A percentile compares a stretch with the other conserved stretches of the same genome.
Evolutionary conservation across 192 early-diverging fungal genomes (phyloP).

Genomic region (Entomortierella lignicola): DNA sequence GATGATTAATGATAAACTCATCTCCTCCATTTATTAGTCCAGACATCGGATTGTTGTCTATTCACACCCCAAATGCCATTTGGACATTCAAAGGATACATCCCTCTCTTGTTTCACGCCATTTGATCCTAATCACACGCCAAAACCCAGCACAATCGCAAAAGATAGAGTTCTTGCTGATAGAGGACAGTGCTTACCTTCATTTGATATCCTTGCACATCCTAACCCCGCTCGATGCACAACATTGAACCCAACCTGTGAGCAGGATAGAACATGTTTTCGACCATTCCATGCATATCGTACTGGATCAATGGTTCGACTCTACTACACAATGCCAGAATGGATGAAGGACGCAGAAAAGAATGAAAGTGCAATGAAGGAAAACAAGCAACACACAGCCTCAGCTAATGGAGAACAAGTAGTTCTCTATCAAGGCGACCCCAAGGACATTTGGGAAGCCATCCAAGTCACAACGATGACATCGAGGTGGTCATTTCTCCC

Average conservation of each 20-base stretch:
- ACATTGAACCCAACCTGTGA: conserved; percentile 33
- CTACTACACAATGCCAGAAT: conserved; percentile 58
- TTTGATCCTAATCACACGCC: conserved; percentile 15
- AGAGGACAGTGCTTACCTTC: conserved; percentile 54
- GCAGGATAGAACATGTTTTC: conserved; percentile 55
- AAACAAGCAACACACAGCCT: not conserved
- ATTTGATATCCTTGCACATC: conserved; percentile 45
- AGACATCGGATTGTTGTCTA: conserved; percentile 66
- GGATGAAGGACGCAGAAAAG: conserved; percentile 11
- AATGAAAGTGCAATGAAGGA: conserved; percentile 9
- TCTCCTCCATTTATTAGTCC: conserved; percentile 3
- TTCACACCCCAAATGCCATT: conserved; percentile 65
- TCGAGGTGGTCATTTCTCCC: conserved; percentile 69
- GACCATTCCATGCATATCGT: conserved; percentile 63
- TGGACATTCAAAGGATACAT: conserved; percentile 57
- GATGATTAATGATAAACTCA: not conserved
- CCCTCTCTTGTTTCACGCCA: conserved; percentile 64
- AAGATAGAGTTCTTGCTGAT: conserved; percentile 18
- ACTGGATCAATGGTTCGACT: conserved; percentile 65
- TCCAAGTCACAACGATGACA: conserved; percentile 70
- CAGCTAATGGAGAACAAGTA: conserved; percentile 41
- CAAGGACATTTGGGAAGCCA: conserved; percentile 78
- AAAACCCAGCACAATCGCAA: conserved; percentile 7
- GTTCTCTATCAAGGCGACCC: conserved; percentile 75
- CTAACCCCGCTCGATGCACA: conserved; percentile 52